phyloP scores from a whole-genome alignment of 352 stramenopile genomes.

The Aphanomyces euteiches region DNA sequence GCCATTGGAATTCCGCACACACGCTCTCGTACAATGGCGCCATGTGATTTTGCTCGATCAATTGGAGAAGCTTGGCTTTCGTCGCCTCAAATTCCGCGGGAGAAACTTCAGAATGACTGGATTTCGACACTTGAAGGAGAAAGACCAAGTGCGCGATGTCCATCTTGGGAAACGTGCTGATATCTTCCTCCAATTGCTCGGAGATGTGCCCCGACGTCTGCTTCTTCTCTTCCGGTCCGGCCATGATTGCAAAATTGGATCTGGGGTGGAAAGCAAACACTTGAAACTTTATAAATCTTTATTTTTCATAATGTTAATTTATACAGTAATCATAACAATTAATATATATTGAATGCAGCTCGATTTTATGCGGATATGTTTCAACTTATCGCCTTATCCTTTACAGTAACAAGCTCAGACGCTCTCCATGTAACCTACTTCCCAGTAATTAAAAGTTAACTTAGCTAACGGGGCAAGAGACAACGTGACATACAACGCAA shows the following conservation, averaged over 20 bases:
- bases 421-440: too few species aligned
- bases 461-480: too few species aligned
- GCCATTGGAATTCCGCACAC: constrained; percentile 69
- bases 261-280: constrained; percentile 10
- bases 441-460: too few species aligned
- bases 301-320: background rate
- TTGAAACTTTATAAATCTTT: background rate
- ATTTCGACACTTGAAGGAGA: constrained; percentile 68
- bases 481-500: too few species aligned
- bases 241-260: constrained; percentile 23
- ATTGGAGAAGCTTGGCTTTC: constrained; percentile 53
- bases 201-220: constrained; percentile 77
- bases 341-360: background rate
- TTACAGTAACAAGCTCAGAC: too few species aligned
- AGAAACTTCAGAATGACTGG: constrained; percentile 39
- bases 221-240: constrained; percentile 33
- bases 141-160: constrained; percentile 68
- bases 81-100: constrained; percentile 36
- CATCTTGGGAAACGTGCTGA: constrained; percentile 78
- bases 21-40: constrained; percentile 73
- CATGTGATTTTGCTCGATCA: constrained; percentile 61
- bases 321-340: background rate
- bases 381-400: too few species aligned
- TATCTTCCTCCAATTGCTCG: constrained; percentile 80
- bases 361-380: too few species aligned